Evolutionary conservation across 768 basidiomycete genomes (phyloP).

Genomic region (Rickenella mellea): DNA sequence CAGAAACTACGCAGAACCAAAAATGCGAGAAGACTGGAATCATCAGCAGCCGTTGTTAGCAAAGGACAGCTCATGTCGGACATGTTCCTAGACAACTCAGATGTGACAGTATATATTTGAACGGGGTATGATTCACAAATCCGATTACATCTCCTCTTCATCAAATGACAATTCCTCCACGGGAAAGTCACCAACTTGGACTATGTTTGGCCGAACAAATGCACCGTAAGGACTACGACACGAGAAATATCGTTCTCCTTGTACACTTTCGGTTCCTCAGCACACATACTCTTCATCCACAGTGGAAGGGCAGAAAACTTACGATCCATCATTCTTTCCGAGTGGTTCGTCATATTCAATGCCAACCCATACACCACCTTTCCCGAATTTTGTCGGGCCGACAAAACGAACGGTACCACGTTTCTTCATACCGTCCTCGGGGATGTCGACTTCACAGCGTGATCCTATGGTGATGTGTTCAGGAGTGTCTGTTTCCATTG

Average conservation of each 20-base stretch:
- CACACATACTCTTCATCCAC: not conserved
- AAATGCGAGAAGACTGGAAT: too few relatives aligned
- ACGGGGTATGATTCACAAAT: not conserved
- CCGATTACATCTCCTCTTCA: conserved; percentile 40
- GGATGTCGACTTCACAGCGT: conserved; percentile 75
- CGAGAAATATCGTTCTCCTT: conserved; percentile 79
- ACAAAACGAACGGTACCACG: conserved; percentile 83
- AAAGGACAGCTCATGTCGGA: too few relatives aligned
- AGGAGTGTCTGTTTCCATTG: conserved; percentile 15
- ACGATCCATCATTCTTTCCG: conserved; percentile 95
- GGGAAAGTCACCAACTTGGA: conserved; percentile 80
- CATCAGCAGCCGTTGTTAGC: too few relatives aligned
- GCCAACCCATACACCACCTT: conserved; percentile 72
- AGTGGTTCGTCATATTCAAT: conserved; percentile 93
- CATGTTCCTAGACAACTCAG: too few relatives aligned
- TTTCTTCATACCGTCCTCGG: conserved; percentile 51
- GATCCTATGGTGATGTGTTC: conserved; percentile 57
- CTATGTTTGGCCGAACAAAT: conserved; percentile 78
- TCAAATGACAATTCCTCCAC: conserved; percentile 72
- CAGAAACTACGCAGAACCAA: too few relatives aligned
- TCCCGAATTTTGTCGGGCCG: conserved; percentile 69
- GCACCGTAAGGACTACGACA: conserved; percentile 71
- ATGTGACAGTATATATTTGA: too few relatives aligned
- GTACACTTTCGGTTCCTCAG: conserved; percentile 42
- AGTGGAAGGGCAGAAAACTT: conserved; percentile 24